Evolutionary conservation across 352 stramenopile species (phyloP), one percentile per base, ranked within the genome.

Genomic region (Phytophthora megakarya): DNA sequence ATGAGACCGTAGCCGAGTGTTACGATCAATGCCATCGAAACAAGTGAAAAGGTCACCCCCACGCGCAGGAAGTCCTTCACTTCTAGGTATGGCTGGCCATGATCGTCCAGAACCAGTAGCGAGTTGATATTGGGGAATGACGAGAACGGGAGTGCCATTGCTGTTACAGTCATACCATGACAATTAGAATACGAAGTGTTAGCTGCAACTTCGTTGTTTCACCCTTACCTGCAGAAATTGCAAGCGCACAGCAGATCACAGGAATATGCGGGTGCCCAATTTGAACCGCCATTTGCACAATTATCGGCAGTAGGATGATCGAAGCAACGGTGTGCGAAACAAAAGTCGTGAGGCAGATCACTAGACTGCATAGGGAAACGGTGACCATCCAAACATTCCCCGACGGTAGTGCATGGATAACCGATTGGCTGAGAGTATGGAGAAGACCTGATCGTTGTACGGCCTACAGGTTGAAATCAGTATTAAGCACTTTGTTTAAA

Each of bases 101-200:
- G 88, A 52, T 97, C 89, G 50, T 97, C 90, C 42, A 96, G 75
- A 42, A 97, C 91, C 37, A 97, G 68, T 44, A 97, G 74, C 38
- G 90, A 97, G 53, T 96, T 97, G 61, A 97, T 96, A 70, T 97
- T 97, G 13, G 90, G 91, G 72, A 97, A 97, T 26, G 90, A 97
- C 7, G 89, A 96, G 64, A 97, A 97, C 22, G 90, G 91, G 33
- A 97, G 72, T 8, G 86, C 91, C 89, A 97, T 96, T 0, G 89
- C 88, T 96, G 46, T 6, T 58, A 42, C 5, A 40, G 3, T 7
- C 5, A 46, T 38, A 30, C 47, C 5, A 47, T 25, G 10, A 28
- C 28, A 18, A 55, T 40, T 40, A 65, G 43, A 19, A 16, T 32
- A 21, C 30, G 10, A 35, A 11, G 30, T 49, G 8, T 3, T 30